Conservation (phyloP, 176 grass and related monocot species). For the Leersia perrieri region DNA sequence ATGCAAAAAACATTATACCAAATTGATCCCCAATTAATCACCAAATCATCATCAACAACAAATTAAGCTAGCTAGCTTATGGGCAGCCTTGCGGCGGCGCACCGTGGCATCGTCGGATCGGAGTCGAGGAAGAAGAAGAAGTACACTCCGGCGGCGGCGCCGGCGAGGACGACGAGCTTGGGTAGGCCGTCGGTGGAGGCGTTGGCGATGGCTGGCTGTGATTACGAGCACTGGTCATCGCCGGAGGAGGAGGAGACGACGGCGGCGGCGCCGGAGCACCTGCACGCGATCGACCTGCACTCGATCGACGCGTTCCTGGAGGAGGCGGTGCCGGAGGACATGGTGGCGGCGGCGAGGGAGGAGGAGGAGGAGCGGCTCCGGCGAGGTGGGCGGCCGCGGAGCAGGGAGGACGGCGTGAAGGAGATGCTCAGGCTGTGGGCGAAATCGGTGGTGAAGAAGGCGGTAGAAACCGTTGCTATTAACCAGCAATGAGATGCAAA, state of each 20-base stretch:
- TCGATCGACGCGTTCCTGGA: slow-evolving; percentile 54
- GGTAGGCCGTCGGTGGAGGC: slow-evolving; percentile 35
- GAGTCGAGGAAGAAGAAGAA: background rate
- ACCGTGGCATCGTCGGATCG: background rate
- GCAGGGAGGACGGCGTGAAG: slow-evolving; percentile 33
- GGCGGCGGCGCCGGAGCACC: slow-evolving; percentile 17
- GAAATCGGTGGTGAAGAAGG: slow-evolving; percentile 29
- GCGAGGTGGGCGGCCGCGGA: background rate
- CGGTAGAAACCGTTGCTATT: background rate
- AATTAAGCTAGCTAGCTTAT: background rate
- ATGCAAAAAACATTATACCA: background rate
- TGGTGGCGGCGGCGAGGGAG: slow-evolving; percentile 28
- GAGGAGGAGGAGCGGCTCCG: slow-evolving; percentile 20
- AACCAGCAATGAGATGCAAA: background rate
- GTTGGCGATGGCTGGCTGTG: slow-evolving; percentile 31
- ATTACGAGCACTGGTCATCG: background rate
- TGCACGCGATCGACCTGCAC: no score
- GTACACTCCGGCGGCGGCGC: background rate
- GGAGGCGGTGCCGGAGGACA: slow-evolving; percentile 36
- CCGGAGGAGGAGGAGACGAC: background rate
- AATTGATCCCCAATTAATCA: background rate
- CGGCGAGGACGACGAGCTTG: background rate
- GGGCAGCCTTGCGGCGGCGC: background rate
- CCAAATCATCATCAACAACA: background rate
- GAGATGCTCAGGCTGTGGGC: slow-evolving; percentile 64